Conservation (phyloP, 768 basidiomycete species). For the Hericium alpestre region DNA sequence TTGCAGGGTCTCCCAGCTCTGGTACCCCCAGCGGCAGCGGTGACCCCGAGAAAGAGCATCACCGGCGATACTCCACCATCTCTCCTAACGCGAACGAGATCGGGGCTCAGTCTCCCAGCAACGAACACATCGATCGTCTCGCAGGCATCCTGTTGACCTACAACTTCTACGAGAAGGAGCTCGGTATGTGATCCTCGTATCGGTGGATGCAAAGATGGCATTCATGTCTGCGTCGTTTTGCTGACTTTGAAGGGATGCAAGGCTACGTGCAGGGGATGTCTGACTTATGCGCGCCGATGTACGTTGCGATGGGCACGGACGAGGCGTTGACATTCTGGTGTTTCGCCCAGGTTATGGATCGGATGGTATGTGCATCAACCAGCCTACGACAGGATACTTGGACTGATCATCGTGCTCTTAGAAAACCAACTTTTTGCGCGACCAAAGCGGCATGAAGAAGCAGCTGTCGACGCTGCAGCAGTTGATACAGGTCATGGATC, state of each 20-base stretch:
- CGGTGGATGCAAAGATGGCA: not conserved
- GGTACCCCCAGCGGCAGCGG: constrained; percentile 29
- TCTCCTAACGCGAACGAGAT: constrained; percentile 64
- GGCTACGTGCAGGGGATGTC: constrained; percentile 99
- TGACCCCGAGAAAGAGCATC: constrained; percentile 47
- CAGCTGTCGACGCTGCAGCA: constrained; percentile 85
- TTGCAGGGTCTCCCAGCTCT: constrained; percentile 33
- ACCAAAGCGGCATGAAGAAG: constrained; percentile 97
- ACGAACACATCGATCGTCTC: constrained; percentile 86
- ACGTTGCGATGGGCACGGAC: constrained; percentile 82
- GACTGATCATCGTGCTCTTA: constrained; percentile 20
- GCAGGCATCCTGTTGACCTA: constrained; percentile 82
- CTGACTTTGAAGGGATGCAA: constrained; percentile 21
- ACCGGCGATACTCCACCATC: constrained; percentile 56
- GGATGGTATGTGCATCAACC: constrained; percentile 61
- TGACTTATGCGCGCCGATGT: constrained; percentile 87
- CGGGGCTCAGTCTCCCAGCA: constrained; percentile 80
- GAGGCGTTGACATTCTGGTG: constrained; percentile 95
- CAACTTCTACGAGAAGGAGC: constrained; percentile 79
- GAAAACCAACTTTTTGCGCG: constrained; percentile 92
- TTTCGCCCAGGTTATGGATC: constrained; percentile 88
- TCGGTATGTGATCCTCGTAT: constrained; percentile 45
- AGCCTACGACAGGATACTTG: not conserved
- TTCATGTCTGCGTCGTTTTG: not conserved
- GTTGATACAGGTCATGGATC: constrained; percentile 88